Base-by-base conservation (phyloP, 2,329 filamentous ascomycete genomes). In the Colletotrichum tabaci region DNA sequence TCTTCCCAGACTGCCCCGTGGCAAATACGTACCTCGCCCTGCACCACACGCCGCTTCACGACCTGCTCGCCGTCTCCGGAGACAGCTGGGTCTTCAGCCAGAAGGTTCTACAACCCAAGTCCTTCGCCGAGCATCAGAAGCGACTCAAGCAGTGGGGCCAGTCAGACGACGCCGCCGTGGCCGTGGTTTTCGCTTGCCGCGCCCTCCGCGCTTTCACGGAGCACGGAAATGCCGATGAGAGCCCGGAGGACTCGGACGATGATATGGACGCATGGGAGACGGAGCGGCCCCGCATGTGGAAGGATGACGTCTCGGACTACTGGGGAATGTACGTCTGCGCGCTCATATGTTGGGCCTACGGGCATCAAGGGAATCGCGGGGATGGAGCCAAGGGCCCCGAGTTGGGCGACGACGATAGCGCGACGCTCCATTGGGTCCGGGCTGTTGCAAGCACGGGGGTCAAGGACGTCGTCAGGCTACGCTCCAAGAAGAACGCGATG, bases 321-420 rank as follows among this genome's bases (percentile, higher is more conserved):
- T 89, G 87, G 87, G 85, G 81, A 42, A 75, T 90, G 60, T 90
- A 90, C 75, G 85, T 87, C 9, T 89, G 87, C 73, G 82, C 87
- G 9, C 82, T 91, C 61, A 87, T 91, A 74, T 89, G 87, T 80
- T 91, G 89, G 89, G 87, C 88, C 1, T 88, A 86, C 74, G 84
- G 84, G 2, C 81, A 87, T 67, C 77, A 77, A 30, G 74, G 74
- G 47, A 49, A 55, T 56, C 46, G 77, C 74, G 70, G 72, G 70
- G 74, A 58, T 72, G 67, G 58, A 74, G 66, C 18, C 71, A 61
- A 50, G 65, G 57, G 64, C 73, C 52, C 72, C 56, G 58, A 62
- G 42, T 21, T 57, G 52, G 67, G 35, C 52, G 65, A 26, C 13
- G 66, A 61, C 23, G 65, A 65, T 66, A 76, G 76, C 58, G 77